Percentiles rank a stretch among this genome's conserved stretches.
These are phyloP conservation scores for Tubosaeta sp. DNA, from an alignment of 768 basidiomycete species.

Conservation along the genomic window DNA sequence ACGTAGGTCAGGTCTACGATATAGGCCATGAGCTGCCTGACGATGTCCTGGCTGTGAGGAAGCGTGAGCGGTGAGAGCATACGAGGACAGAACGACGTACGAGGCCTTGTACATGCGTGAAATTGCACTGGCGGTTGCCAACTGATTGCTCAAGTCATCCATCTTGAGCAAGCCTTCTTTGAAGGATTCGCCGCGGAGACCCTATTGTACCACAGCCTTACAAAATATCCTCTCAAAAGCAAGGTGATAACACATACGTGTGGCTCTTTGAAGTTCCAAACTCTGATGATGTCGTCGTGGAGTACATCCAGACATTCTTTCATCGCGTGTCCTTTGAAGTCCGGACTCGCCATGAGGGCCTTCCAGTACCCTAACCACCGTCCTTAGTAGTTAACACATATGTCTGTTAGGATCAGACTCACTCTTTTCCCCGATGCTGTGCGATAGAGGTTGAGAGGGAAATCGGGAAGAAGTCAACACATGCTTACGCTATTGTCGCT, in stretches of 20 bases:
- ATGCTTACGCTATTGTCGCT: not conserved
- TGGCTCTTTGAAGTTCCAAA: slow-evolving; percentile 7
- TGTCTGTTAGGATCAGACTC: not conserved
- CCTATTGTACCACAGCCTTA: not conserved
- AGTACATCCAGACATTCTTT: not conserved
- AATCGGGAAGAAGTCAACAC: not conserved
- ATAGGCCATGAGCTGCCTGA: not conserved
- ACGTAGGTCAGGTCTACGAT: slow-evolving; percentile 1
- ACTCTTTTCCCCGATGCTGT: not conserved
- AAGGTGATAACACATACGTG: not conserved
- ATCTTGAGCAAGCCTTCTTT: not conserved
- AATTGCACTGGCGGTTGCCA: no score
- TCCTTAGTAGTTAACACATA: not conserved
- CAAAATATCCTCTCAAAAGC: no score
- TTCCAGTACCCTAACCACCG: slow-evolving; percentile 1
- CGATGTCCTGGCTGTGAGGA: not conserved
- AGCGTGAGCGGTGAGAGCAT: not conserved
- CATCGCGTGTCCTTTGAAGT: not conserved
- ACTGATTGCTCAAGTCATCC: not conserved
- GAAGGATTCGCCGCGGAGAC: not conserved
- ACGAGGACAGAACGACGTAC: not conserved
- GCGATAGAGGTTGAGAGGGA: not conserved
- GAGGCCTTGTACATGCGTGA: slow-evolving; percentile 3
- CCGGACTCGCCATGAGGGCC: not conserved
- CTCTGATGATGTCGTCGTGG: slow-evolving; percentile 1